Base-by-base conservation (phyloP, 2,329 filamentous ascomycete genomes). In the Fusarium falciforme region DNA sequence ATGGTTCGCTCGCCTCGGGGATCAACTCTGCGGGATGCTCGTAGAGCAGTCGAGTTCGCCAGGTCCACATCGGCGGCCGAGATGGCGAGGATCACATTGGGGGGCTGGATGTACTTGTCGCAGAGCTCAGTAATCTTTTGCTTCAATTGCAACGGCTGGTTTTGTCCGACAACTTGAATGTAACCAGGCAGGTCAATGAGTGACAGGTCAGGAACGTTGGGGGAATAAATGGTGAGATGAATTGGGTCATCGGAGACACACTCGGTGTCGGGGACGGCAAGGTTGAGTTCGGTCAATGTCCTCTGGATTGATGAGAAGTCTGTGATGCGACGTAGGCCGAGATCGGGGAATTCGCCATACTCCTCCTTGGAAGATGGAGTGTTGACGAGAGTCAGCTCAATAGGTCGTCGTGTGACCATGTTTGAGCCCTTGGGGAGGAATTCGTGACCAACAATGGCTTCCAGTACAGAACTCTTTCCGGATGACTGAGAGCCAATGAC, bases 401-500 rank as follows among this genome's bases (percentile, higher is more conserved):
- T 99, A 0, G 96, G 96, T 68, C 96, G 89, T 44, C 97, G 90
- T 10, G 96, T 99, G 59, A 99, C 96, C 96, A 99, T 99, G 79
- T 99, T 99, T 47, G 92, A 92, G n/a, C 96, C 96, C 83, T 99
- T 99, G 7, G 96, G 97, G 54, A 99, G 85, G 76, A 99, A 99
- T 78, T 99, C 96, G 80, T 99, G 96, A 6, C 96, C 97, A 64
- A 99, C 97, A 70, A 99, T 97, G 22, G 96, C 94, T 82, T 99
- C 96, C 57, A 99, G 83, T 2, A 99, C 96, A 1, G 96, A 99
- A 80, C 96, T 98, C 85, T 99, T 99, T 44, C 96, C 96, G 0
- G 96, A 98, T 0, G 96, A 99, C 81, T 99, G 96, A 3, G 96
- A 99, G 27, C 96, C 96, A 77, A 99, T 98, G 40, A 99, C 96